Evolutionary conservation across 176 grass and related monocot genomes (phyloP).

Genomic region (Ensete glaucum): DNA sequence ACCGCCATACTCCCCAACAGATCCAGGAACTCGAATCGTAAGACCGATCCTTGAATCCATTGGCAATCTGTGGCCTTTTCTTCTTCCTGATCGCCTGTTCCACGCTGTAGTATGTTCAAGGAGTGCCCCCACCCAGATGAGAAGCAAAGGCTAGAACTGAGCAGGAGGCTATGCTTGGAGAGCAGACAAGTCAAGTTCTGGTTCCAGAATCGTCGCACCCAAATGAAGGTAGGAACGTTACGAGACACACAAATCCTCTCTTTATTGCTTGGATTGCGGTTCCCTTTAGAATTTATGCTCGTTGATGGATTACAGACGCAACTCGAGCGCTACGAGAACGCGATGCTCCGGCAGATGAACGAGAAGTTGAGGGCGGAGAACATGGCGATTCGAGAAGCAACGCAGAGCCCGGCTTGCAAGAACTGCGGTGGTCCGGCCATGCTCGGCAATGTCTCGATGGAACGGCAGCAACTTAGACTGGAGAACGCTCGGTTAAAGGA

Average conservation of each 20-base stretch:
- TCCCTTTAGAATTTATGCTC: not conserved
- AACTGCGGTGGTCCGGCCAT: slow-evolving; percentile 74
- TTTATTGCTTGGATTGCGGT: not conserved
- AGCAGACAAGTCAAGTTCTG: slow-evolving; percentile 41
- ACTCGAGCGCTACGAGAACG: slow-evolving; percentile 89
- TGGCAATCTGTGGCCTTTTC: not conserved
- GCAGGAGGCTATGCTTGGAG: slow-evolving; percentile 26
- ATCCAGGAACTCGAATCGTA: slow-evolving; percentile 94
- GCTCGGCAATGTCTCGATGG: slow-evolving; percentile 69
- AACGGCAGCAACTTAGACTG: slow-evolving; percentile 83
- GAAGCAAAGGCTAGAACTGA: slow-evolving; percentile 32
- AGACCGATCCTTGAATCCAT: not conserved
- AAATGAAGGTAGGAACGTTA: slow-evolving; percentile 24
- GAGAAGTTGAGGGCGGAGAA: slow-evolving; percentile 88
- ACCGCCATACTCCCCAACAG: slow-evolving; percentile 81
- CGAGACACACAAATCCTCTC: not conserved
- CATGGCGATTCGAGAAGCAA: slow-evolving; percentile 80
- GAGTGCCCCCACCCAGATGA: slow-evolving; percentile 35
- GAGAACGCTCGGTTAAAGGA: slow-evolving; percentile 96
- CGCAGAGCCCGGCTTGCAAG: slow-evolving; percentile 71
- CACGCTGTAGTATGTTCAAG: slow-evolving; percentile 26
- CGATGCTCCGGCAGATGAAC: slow-evolving; percentile 79
- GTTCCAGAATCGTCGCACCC: slow-evolving; percentile 44
- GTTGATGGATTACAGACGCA: slow-evolving; percentile 47
- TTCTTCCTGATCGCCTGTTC: not conserved